These are phyloP conservation scores for Asterella californica DNA, from an alignment of 225 moss, liverwort and hornwort genomes.

Conservation along the genomic window DNA sequence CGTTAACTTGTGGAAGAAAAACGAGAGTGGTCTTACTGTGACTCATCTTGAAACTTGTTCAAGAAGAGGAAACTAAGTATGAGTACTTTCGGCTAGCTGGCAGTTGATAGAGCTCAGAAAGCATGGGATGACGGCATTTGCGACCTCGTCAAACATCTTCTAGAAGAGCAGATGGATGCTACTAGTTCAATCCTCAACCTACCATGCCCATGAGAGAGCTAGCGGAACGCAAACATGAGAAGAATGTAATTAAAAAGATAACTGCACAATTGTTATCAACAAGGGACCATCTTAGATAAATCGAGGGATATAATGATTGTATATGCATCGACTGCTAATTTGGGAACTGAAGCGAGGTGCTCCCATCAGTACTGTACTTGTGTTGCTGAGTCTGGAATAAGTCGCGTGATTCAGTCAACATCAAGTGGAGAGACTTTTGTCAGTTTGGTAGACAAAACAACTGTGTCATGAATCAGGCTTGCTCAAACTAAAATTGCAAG, in stretches of 20 bases:
- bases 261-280: background rate
- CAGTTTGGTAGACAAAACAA: background rate
- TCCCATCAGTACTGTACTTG: constrained; percentile 40
- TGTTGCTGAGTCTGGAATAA: constrained; percentile 76
- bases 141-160: constrained; percentile 85
- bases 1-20: background rate
- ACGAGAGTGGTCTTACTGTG: constrained; percentile 43
- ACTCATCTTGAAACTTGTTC: constrained; percentile 59
- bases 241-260: background rate
- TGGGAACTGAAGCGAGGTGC: background rate
- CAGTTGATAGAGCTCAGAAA: constrained; percentile 82
- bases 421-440: constrained; percentile 58
- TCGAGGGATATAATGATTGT: background rate
- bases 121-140: constrained; percentile 84
- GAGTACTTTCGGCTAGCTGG: constrained; percentile 51
- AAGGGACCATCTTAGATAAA: background rate
- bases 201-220: background rate
- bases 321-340: background rate
- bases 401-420: constrained; percentile 68
- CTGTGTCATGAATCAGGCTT: background rate
- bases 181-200: constrained; percentile 76
- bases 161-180: constrained; percentile 50
- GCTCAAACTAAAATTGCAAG: background rate
- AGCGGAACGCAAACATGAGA: background rate
- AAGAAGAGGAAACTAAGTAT: constrained; percentile 52